Base-by-base conservation (phyloP, 1,139 yeast species). In the Taphrina flavorubra region DNA sequence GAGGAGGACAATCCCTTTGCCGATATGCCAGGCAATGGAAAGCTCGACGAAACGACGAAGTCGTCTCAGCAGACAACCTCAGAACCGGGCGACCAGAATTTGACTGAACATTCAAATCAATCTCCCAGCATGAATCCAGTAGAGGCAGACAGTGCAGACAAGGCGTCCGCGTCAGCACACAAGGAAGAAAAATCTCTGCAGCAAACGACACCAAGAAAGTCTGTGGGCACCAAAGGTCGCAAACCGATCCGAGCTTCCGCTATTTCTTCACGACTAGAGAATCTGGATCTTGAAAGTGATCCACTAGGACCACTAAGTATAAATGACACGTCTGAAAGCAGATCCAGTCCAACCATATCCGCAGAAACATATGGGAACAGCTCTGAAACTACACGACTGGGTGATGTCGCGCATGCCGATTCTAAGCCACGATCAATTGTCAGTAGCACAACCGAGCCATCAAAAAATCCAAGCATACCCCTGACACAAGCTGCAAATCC, bases 401-500 rank as follows among this genome's bases (percentile, higher is more conserved):
- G 14, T 13, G 11, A 36, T 11, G 25, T 14, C 11, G 8, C 53
- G 36, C 13, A 20, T 49, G 53, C 36, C 10, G 36, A 49, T 18
- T 6, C 10, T 13, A 49, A 20, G 20, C 18, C 47, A 44, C 47
- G 18, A 2, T 44, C 47, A 16, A 10, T 6, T 16, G n/a, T 44
- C n/a, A 44, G 18, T 44, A n/a, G 18, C 18, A 18, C 55, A 16
- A 11, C 55, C n/a, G 42, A 37, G 42, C 42, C 25, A 14, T 36
- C 58, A 2, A 42, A 49, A 36, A 40, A 16, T 14, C 63, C 67
- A 6, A 58, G 68, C 31, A 56, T 69, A 46, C 69, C 72, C 6
- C 40, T 68, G n/a, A 70, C 61, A 47, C 69, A 72, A 55, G 72
- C 73, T 6, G 71, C 70, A n/a, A 72, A 66, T 36, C 72, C 73